Percentiles rank a stretch among this genome's conserved stretches.
Evolutionary conservation across 2,329 filamentous ascomycete genomes (phyloP).

Genomic region (Alternaria ethzedia): DNA sequence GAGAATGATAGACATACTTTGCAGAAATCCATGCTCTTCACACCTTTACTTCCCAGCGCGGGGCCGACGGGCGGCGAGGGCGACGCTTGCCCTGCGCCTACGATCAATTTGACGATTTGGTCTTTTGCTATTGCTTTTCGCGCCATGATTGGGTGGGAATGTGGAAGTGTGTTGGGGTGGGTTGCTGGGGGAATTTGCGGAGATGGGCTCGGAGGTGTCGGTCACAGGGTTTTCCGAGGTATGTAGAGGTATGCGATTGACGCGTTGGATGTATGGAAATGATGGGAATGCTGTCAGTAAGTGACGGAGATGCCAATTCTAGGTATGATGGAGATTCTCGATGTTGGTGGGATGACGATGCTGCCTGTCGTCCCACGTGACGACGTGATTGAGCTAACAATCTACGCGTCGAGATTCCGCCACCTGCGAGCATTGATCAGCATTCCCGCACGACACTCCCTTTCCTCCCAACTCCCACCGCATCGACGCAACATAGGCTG

Average conservation of each 20-base stretch:
- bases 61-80: conserved; percentile 96
- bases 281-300: rapidly evolving
- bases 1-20: conserved; percentile 47
- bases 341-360: neutral
- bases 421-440: conserved; percentile 1
- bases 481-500: neutral
- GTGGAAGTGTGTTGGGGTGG: neutral
- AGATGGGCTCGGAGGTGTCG: conserved; percentile 26
- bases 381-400: conserved; percentile 12
- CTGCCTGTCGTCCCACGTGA: conserved; percentile 16
- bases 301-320: neutral
- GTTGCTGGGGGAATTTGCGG: conserved; percentile 24
- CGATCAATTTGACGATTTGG: conserved; percentile 90
- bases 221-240: conserved; percentile 20
- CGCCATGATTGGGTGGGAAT: conserved; percentile 38
- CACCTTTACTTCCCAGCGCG: conserved; percentile 93
- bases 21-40: conserved; percentile 99
- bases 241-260: neutral
- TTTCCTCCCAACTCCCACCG: neutral
- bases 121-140: conserved; percentile 46
- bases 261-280: neutral
- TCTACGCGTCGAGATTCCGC: conserved; percentile 16
- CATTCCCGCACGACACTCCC: neutral
- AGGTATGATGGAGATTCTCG: neutral
- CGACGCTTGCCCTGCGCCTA: conserved; percentile 92